phyloP scores from a whole-genome alignment of 2,329 filamentous ascomycete species.

The Diaporthe sp. region DNA sequence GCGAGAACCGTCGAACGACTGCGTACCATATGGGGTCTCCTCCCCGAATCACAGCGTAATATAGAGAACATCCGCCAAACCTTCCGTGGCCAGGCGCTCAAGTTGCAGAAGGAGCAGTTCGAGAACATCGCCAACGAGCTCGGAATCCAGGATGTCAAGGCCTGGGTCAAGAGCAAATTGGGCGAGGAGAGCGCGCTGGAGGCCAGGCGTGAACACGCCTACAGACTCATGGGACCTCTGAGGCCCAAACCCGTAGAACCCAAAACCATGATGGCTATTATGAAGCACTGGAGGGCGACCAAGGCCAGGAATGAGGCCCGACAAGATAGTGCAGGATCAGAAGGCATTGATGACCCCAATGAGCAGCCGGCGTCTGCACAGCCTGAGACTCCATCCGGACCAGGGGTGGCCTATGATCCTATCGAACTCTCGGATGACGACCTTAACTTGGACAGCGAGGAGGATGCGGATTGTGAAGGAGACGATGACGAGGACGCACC shows the following conservation, averaged over 20 bases:
- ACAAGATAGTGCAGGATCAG: background rate
- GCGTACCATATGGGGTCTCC: conserved; percentile 31
- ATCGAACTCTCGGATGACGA: conserved; percentile 19
- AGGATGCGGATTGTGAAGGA: background rate
- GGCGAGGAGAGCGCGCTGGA: conserved; percentile 25
- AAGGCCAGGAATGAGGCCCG: background rate
- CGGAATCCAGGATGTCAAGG: conserved; percentile 23
- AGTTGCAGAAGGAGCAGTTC: conserved; percentile 28
- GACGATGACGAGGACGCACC: background rate
- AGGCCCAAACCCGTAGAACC: conserved; percentile 8
- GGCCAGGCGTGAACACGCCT: conserved; percentile 25
- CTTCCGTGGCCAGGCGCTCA: conserved; percentile 14
- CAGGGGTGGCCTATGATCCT: background rate
- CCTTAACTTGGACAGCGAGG: background rate
- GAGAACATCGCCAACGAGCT: conserved; percentile 35
- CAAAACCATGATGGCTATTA: background rate
- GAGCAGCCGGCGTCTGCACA: background rate
- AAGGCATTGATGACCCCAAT: background rate
- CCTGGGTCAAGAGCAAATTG: conserved; percentile 35
- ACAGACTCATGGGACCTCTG: conserved; percentile 32
- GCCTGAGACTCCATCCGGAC: too few relatives aligned
- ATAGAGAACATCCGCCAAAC: conserved; percentile 20
- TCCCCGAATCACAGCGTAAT: conserved; percentile 13
- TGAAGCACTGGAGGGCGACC: background rate
- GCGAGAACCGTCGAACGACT: conserved; percentile 32